Percentiles rank a stretch among this genome's conserved stretches.
Evolutionary conservation across 257 asterid genomes (phyloP).

Genomic region (Solanum habrochaites): DNA sequence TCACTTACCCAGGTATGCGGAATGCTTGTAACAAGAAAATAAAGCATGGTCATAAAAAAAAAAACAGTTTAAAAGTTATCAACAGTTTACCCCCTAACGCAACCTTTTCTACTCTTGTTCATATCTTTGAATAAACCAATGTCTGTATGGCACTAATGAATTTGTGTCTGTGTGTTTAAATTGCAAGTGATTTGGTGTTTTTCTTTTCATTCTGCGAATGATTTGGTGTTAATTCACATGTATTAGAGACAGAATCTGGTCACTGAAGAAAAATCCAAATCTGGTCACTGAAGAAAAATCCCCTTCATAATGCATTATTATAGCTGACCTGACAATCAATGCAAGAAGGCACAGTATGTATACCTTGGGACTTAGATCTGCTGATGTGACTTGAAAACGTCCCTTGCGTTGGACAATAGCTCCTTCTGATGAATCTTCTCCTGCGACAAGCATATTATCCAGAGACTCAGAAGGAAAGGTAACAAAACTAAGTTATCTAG

Average conservation of each 20-base stretch:
- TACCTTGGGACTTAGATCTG: conserved; percentile 70
- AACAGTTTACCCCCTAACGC: not conserved
- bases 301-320: not conserved
- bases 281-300: not conserved
- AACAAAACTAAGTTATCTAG: not conserved
- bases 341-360: not conserved
- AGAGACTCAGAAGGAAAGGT: not conserved
- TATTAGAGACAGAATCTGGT: not conserved
- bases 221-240: not conserved
- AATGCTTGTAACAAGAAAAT: not conserved
- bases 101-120: not conserved
- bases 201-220: not conserved
- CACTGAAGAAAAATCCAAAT: not conserved
- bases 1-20: not conserved
- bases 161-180: not conserved
- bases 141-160: not conserved
- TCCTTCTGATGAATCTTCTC: conserved; percentile 70
- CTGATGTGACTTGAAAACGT: conserved; percentile 92
- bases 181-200: not conserved
- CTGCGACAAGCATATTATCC: conserved; percentile 25
- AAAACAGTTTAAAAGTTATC: not conserved
- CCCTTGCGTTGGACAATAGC: conserved; percentile 86
- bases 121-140: not conserved
- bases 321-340: not conserved
- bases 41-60: not conserved